Evolutionary conservation across 202 grass and related monocot species (phyloP).

Genomic region (Alloteropsis angusta): DNA sequence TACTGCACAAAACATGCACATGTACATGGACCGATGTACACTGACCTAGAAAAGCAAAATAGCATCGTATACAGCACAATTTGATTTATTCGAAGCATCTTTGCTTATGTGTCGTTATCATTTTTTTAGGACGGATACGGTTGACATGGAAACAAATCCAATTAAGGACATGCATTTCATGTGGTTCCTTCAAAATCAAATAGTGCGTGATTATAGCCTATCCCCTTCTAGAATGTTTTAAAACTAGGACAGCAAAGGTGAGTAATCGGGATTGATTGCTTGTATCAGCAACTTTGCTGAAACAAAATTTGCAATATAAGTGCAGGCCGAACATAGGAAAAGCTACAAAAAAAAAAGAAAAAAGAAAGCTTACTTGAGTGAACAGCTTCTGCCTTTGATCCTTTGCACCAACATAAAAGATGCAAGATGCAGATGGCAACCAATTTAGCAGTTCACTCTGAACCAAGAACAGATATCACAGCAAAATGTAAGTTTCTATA

Average conservation of each 20-base stretch:
- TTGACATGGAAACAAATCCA: neutral
- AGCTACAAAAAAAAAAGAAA: neutral
- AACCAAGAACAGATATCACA: conserved; percentile 30
- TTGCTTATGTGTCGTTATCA: neutral
- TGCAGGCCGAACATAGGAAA: neutral
- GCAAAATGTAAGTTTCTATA: conserved; percentile 12
- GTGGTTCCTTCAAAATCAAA: neutral
- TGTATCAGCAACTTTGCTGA: neutral
- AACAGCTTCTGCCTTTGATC: conserved; percentile 84
- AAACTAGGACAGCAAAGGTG: neutral
- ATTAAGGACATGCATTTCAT: too few relatives aligned
- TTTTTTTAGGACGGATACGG: neutral
- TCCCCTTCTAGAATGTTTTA: neutral
- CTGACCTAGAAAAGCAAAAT: neutral
- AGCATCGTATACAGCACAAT: neutral
- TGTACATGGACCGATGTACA: neutral
- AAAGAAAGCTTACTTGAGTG: conserved; percentile 59
- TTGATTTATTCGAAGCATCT: neutral
- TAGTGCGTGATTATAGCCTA: neutral
- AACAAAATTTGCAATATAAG: neutral
- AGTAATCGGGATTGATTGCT: neutral
- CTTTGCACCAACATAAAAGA: conserved; percentile 97
- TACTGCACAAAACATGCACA: neutral
- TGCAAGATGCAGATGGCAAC: conserved; percentile 92
- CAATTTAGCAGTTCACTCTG: conserved; percentile 94